phyloP scores from a whole-genome alignment of 2,329 filamentous ascomycete species.

The Gnomoniopsis sp. region DNA sequence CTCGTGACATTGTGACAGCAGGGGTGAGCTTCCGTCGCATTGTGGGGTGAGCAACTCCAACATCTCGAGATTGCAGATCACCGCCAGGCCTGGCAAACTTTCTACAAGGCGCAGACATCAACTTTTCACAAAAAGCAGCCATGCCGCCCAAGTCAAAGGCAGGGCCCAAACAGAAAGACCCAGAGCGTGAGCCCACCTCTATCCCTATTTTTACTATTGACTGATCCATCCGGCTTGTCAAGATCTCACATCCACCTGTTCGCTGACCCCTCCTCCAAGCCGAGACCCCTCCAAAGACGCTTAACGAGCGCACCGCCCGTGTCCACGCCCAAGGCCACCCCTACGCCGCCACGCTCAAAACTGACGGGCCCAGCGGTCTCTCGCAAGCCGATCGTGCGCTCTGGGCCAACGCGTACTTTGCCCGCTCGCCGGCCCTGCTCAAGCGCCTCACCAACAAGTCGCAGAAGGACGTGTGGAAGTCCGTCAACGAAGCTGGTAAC shows the following conservation, averaged over 20 bases:
- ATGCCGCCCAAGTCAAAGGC: constrained; percentile 21
- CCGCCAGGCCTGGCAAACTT: background rate
- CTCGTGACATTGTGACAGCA: background rate
- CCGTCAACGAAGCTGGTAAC: constrained; percentile 45
- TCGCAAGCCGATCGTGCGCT: constrained; percentile 46
- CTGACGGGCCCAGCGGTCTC: constrained; percentile 42
- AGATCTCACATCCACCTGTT: background rate
- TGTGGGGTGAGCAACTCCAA: constrained; percentile 1
- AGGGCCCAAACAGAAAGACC: constrained; percentile 17
- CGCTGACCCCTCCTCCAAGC: constrained; percentile 24
- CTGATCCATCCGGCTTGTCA: background rate
- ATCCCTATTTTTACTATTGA: background rate
- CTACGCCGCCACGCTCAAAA: constrained; percentile 40
- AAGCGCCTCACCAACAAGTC: constrained; percentile 38
- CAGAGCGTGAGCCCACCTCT: constrained; percentile 10
- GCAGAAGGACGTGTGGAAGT: constrained; percentile 57
- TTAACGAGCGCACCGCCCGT: constrained; percentile 45
- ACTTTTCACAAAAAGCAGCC: constrained; percentile 11
- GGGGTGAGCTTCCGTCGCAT: background rate
- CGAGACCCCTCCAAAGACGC: constrained; percentile 37
- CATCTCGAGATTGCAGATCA: background rate
- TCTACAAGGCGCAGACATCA: background rate
- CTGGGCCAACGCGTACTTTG: constrained; percentile 45
- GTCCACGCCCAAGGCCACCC: constrained; percentile 50
- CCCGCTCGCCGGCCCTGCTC: constrained; percentile 36